Base-by-base conservation (phyloP, 2,329 filamentous ascomycete species). In the Teratosphaeriaceae sp. region DNA sequence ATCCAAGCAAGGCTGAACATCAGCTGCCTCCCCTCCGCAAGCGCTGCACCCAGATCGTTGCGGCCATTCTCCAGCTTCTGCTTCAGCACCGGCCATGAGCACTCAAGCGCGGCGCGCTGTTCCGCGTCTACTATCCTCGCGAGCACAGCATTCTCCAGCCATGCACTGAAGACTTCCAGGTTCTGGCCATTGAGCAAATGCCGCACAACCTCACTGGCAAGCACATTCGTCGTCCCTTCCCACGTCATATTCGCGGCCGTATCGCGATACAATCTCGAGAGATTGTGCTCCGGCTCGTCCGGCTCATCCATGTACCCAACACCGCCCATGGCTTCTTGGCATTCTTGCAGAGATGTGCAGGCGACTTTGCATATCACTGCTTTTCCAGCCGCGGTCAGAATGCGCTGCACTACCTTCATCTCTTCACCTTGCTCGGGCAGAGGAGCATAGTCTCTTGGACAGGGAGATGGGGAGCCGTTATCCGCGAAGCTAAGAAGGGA, bases 371-470 rank as follows among this genome's bases (percentile, higher is more conserved):
- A 48, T 24, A 42, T 48, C 21, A 47, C 41, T 12, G 38, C 49
- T 42, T 54, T 54, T 6, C 41, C 39, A 5, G 41, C 44, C 7
- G 51, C 45, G 5, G 49, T 54, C 5, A 54, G 45, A n/a, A 38
- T n/a, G 15, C 51, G 47, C 22, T 48, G 51, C 12, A 54, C 35
- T 6, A 39, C 36, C 15, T 41, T 44, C 9, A 38, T 45, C 30
- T 52, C 43, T n/a, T 29, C 30, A 3, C 40, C 40, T 11, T 40
- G 40, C 15, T 41, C 19, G 6, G 42, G 45, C 5, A 48, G 26
- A 16, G 47, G 44, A 31, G 44, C 29, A 19, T 46, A 40, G 3
- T 11, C 30, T 15, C 42, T 7, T 12, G 41, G 20, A 5, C 19
- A 13, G 6, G 24, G 11, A 16, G 38, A 16, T 11, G 46, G 46